Conservation (phyloP, 1,284 basidiomycete genomes). For the Tilletia setariae region DNA sequence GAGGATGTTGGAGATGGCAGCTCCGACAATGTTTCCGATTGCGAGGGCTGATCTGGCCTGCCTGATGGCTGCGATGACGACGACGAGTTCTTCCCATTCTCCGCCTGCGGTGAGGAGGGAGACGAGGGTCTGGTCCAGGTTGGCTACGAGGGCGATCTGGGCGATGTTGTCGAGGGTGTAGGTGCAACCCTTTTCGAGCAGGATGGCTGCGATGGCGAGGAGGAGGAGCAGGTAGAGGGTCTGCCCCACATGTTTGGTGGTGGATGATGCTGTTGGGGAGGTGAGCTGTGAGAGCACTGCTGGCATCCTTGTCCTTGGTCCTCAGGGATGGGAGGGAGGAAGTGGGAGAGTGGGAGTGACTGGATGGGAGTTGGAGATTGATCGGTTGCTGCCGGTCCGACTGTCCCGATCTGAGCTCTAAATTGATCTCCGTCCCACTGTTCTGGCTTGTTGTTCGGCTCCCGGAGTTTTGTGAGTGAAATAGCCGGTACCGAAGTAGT, state of each 20-base stretch:
- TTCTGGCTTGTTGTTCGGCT: too few species aligned
- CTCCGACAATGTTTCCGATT: conserved; percentile 42
- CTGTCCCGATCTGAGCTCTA: too few species aligned
- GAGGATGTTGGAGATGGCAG: conserved; percentile 44
- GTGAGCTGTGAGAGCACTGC: not conserved
- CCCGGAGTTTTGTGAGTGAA: too few species aligned
- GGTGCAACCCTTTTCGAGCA: not conserved
- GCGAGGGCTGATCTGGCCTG: conserved; percentile 27
- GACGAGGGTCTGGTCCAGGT: conserved; percentile 28
- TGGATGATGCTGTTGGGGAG: not conserved
- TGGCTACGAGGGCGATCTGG: conserved; percentile 26
- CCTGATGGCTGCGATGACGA: conserved; percentile 26
- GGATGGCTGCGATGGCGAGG: not conserved
- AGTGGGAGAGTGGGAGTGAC: too few species aligned
- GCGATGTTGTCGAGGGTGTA: conserved; percentile 20
- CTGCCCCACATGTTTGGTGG: not conserved
- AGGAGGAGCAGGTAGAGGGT: not conserved
- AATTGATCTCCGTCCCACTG: too few species aligned
- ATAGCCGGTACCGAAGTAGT: too few species aligned
- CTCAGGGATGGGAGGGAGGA: too few species aligned
- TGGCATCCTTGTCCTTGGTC: too few species aligned
- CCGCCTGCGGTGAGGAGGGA: conserved; percentile 33
- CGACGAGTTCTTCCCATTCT: conserved; percentile 37
- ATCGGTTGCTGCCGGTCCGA: too few species aligned
- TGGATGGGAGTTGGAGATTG: too few species aligned